These are phyloP conservation scores for Trapa incisa DNA, from an alignment of 345 rosid genomes.

Conservation along the genomic window DNA sequence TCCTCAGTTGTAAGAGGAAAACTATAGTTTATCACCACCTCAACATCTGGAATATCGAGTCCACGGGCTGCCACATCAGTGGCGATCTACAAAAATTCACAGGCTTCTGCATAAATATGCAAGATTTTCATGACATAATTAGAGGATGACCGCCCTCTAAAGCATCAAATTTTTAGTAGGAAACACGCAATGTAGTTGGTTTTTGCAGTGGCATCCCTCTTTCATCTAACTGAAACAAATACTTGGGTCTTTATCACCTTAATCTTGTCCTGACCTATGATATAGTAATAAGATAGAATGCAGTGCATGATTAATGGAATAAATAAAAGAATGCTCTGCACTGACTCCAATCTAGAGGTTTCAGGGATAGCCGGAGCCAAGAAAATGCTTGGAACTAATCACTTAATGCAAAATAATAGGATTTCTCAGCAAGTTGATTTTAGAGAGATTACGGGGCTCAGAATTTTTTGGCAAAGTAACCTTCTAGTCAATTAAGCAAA, in stretches of 20 bases:
- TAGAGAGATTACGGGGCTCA: neutral
- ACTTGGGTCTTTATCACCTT: neutral
- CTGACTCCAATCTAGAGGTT: neutral
- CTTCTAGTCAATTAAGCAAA: neutral
- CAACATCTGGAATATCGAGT: constrained; percentile 87
- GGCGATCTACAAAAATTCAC: constrained; percentile 46
- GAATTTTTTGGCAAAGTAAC: neutral
- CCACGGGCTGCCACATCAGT: constrained; percentile 98
- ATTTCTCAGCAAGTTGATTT: neutral
- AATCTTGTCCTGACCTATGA: neutral
- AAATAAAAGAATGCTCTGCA: neutral
- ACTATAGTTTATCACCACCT: constrained; percentile 88
- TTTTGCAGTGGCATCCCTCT: neutral
- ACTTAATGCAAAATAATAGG: neutral
- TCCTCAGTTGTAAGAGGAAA: constrained; percentile 93
- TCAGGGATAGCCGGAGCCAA: neutral
- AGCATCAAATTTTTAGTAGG: neutral
- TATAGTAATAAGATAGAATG: neutral
- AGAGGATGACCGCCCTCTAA: neutral
- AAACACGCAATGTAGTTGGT: neutral
- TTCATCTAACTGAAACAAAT: neutral
- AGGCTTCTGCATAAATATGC: neutral
- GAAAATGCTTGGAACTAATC: neutral
- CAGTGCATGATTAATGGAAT: neutral
- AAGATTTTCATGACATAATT: neutral